Base-by-base conservation (phyloP, 768 basidiomycete species). In the Amanita jacksonii region DNA sequence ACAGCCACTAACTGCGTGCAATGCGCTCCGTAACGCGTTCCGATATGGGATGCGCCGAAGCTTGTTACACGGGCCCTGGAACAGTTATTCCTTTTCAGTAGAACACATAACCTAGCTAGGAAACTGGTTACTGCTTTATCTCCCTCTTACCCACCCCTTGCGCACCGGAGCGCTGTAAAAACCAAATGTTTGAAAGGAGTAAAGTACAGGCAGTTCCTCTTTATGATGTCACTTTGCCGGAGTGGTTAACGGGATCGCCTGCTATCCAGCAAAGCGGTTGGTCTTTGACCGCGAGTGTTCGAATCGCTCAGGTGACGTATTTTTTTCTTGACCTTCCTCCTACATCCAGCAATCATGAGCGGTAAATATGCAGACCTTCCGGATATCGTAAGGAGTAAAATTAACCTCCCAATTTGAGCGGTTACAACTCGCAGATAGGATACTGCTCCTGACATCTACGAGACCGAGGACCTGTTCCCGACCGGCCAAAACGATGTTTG, bases 211-310 rank as follows among this genome's bases (percentile, higher is more conserved):
- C n/a, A n/a, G n/a, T n/a, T n/a, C n/a, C n/a, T n/a, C n/a, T n/a
- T n/a, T n/a, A 41, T 41, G 48, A 51, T 25, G 81, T 83, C 81
- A 84, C 84, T 85, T 86, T 87, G 83, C 84, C 84, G 83, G 84
- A 87, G 85, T 86, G 84, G 84, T 87, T 85, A 86, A 85, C 78
- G 77, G 77, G 76, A 77, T 78, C 73, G 76, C 79, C 79, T 80
- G 78, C 77, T 80, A 81, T 19, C 50, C 20, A 58, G 54, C 47
- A 41, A 38, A 69, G 68, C 67, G 67, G 66, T 67, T 70, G 67
- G 63, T 62, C 68, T 67, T 68, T 67, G 67, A 63, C 63, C 66
- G 67, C 66, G 66, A 66, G 67, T 68, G 66, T 68, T 70, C 66
- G 68, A 70, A 70, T 68, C 68, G 67, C 67, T 66, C 68, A 68